Evolutionary conservation across 1,284 basidiomycete genomes (phyloP), one percentile per base, ranked within the genome.

Genomic region (Ceratobasidium sp.): DNA sequence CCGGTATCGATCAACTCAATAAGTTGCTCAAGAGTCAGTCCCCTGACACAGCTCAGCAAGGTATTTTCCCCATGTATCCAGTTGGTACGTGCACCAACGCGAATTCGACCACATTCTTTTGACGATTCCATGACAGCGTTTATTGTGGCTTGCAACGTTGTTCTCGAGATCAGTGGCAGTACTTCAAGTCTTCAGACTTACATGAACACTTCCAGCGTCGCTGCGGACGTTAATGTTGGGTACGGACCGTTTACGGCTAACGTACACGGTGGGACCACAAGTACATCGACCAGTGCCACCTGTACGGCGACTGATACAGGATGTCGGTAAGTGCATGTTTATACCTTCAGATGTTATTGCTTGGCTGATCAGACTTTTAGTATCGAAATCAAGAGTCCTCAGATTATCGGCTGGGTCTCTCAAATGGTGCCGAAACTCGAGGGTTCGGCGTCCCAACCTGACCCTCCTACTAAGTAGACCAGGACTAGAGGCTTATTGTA

Each of bases 161-260:
- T 77, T 59, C 75, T 77, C 5, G 75, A 77, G 38, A 66, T 77
- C 38, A 33, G 50, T 12, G 75, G 75, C 17, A 67, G 66, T n/a
- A 69, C 75, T 13, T 28, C 75, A 9, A 67, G 56, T 23, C 48
- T 77, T 42, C 54, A 64, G 52, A 40, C 65, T 13, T 67, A 77
- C 54, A 56, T 77, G 38, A 64, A 77, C 26, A 26, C 44, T 23
- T 65, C 61, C 13, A 59, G 26, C n/a, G 69, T 28, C n/a, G 68
- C 75, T 56, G 64, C 48, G n/a, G 48, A 42, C 20, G 33, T 48
- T 15, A 77, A 54, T n/a, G 75, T 77, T 33, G 48, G 75, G 33
- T 77, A 68, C n/a, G 75, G 75, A 3, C 75, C 75, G 17, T 77
- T 77, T 46, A 68, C 75, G 12, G 65, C 50, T 38, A 54, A 33